Base-by-base conservation (phyloP, 1,284 basidiomycete genomes). In the Caloboletus firmus region DNA sequence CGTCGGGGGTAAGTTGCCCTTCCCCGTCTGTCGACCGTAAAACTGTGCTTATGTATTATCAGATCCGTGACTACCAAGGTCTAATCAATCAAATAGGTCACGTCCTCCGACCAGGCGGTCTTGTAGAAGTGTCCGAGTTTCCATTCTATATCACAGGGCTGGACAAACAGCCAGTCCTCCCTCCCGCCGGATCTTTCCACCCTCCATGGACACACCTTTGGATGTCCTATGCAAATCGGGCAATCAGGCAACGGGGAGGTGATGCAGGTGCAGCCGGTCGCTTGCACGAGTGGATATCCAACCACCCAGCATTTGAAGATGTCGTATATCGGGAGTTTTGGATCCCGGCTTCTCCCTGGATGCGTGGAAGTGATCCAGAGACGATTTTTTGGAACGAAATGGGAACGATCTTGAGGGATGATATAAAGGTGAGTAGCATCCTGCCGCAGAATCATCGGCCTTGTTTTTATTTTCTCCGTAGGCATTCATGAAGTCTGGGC, bases 61-160 rank as follows among this genome's bases (percentile, higher is more conserved):
- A 89, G 85, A 85, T 91, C 55, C 82, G 78, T 59, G 83, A 91
- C 65, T 91, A 85, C 60, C 72, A 74, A 12, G 74, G 69, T 20
- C 71, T 91, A 53, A 78, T 91, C 56, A 77, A 89, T 68, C 84
- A 90, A 54, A 83, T 88, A 45, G 75, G 78, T 40, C 79, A 78
- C 52, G 80, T 84, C 39, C 76, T 91, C 46, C 80, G 87, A 44
- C 86, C 88, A 3, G 81, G 82, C 31, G 89, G 89, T 32, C 74
- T 91, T 40, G 66, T 89, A 56, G 77, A 84, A 49, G 60, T 90
- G 34, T 72, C 79, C 49, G 89, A 91, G 69, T 85, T 83, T 64
- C 86, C 87, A 55, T 91, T 88, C 64, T 69, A 74, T 54, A 72
- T 80, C 11, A 84, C 87, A 62, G 83, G 82, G 57, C 59, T 59